These are phyloP conservation scores for Trichoderma guizhouense DNA, from an alignment of 2,329 filamentous ascomycete genomes.

Conservation along the genomic window DNA sequence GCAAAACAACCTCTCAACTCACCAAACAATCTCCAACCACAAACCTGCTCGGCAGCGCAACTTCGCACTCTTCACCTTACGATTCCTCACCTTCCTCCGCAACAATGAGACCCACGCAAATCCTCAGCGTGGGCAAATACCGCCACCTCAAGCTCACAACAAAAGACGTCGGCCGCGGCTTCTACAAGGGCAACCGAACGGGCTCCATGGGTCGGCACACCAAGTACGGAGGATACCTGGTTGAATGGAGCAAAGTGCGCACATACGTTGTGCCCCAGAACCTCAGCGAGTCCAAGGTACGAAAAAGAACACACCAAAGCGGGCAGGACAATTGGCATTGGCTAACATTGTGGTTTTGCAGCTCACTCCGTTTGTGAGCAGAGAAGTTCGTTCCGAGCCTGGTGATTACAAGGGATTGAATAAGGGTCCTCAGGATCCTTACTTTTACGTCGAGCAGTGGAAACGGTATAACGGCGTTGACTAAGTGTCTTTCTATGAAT, in stretches of 20 bases:
- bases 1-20: background rate
- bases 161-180: slow-evolving; percentile 89
- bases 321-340: background rate
- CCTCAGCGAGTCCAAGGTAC: slow-evolving; percentile 69
- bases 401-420: slow-evolving; percentile 54
- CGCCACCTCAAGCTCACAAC: slow-evolving; percentile 80
- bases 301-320: slow-evolving; percentile 19
- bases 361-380: slow-evolving; percentile 77
- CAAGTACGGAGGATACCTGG: slow-evolving; percentile 75
- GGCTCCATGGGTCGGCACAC: slow-evolving; percentile 85
- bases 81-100: background rate
- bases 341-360: slow-evolving; percentile 33
- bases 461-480: slow-evolving; percentile 64
- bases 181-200: slow-evolving; percentile 93
- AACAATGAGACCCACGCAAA: slow-evolving; percentile 65
- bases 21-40: background rate
- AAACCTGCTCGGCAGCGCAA: background rate
- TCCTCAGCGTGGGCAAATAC: slow-evolving; percentile 63
- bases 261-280: slow-evolving; percentile 79
- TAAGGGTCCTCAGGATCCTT: slow-evolving; percentile 57
- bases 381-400: slow-evolving; percentile 49
- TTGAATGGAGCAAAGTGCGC: slow-evolving; percentile 84
- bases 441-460: slow-evolving; percentile 62
- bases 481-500: slow-evolving; percentile 30
- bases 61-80: background rate